Evolutionary conservation across 345 rosid genomes (phyloP).

Genomic region (Raphanus raphanistrum): DNA sequence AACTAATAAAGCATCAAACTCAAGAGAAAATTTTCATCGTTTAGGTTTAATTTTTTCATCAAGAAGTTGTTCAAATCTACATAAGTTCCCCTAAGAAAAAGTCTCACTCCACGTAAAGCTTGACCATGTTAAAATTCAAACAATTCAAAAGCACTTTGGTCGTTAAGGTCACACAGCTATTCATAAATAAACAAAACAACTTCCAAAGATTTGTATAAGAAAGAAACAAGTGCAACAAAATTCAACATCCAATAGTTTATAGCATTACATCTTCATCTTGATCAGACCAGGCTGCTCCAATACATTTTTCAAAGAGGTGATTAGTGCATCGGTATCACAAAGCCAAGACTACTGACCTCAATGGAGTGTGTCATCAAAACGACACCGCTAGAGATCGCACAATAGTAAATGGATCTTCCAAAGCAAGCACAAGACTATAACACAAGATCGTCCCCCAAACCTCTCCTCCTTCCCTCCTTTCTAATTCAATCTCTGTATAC

Average conservation of each 20-base stretch:
- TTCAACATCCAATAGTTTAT: background rate
- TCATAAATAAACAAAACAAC: background rate
- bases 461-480: slow-evolving; percentile 3
- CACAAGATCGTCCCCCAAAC: slow-evolving; percentile 21
- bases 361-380: background rate
- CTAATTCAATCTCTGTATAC: slow-evolving; percentile 24
- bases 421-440: background rate
- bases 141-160: background rate
- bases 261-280: background rate
- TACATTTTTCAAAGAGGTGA: background rate
- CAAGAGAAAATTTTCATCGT: too few relatives aligned
- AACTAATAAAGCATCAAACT: too few relatives aligned
- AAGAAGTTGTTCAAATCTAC: too few relatives aligned
- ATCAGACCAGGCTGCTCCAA: background rate
- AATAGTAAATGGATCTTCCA: background rate
- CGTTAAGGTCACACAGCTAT: background rate
- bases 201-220: background rate
- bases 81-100: background rate
- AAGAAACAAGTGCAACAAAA: background rate
- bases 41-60: background rate
- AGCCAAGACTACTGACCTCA: too few relatives aligned
- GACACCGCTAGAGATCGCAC: slow-evolving; percentile 15
- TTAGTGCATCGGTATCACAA: too few relatives aligned
- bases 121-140: background rate
- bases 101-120: background rate